phyloP scores from a whole-genome alignment of 257 asterid species.

The Mitragyna speciosa region DNA sequence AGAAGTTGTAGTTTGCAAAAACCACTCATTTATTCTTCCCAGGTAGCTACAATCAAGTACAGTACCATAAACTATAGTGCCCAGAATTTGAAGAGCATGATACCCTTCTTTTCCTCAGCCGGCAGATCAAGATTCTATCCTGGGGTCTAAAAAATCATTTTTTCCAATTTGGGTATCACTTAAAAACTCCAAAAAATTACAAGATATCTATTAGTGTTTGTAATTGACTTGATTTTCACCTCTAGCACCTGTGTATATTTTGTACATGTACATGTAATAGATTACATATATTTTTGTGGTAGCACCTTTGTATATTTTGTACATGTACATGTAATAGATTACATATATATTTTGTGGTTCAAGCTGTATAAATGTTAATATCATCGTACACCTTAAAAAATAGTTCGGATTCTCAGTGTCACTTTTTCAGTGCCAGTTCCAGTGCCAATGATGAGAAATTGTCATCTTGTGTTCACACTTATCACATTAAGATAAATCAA shows the following conservation, averaged over 20 bases:
- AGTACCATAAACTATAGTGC: not conserved
- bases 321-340: not conserved
- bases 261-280: not conserved
- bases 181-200: not conserved
- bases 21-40: not conserved
- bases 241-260: not conserved
- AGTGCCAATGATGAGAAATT: no score
- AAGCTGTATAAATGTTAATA: not conserved
- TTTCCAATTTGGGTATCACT: not conserved
- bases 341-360: not conserved
- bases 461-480: no score
- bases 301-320: not conserved
- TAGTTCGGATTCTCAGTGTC: no score
- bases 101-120: not conserved
- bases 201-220: not conserved
- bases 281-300: not conserved
- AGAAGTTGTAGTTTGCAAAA: not conserved
- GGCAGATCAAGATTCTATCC: not conserved
- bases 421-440: no score
- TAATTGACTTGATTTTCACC: not conserved
- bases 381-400: not conserved
- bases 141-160: not conserved
- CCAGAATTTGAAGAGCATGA: not conserved
- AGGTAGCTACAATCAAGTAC: not conserved
- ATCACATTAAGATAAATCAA: no score